Base-by-base conservation (phyloP, 2,329 filamentous ascomycete species). In the Cercospora nicotianae region DNA sequence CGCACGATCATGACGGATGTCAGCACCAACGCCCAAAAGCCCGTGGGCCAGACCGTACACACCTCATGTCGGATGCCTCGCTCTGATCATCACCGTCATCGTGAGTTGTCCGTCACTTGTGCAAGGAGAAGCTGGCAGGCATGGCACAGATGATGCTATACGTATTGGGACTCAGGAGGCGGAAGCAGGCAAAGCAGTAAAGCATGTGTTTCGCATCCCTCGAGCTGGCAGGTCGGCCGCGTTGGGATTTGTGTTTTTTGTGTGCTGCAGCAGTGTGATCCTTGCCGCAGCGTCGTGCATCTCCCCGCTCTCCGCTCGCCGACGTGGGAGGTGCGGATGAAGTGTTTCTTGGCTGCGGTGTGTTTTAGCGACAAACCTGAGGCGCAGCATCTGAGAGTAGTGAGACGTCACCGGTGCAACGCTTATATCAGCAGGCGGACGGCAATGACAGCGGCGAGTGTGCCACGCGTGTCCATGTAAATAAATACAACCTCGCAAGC, bases 291-390 rank as follows among this genome's bases (percentile, higher is more conserved):
- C 51, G 28, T 26, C 36, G 48, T 39, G 30, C 62, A 39, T 39
- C 62, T 64, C 48, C 48, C 62, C 62, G 62, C 48, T 39, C 61
- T 30, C 45, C 45, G 45, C 45, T 51, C 45, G 45, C 45, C 10
- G 45, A 7, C 45, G 45, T 51, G 45, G 45, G 45, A 51, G 45
- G 20, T 13, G 45, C 45, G 45, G 45, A 51, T 23, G 45, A 7
- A 51, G 45, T 51, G 61, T 55, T 10, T 28, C 51, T 36, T 26
- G 33, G 18, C 28, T 57, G 28, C 48, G 36, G n/a, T 28, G 48
- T 28, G 6, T 55, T 13, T 20, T 62, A 13, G 36, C 23, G 39
- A 18, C 20, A 36, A 28, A 20, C 30, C 42, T 63, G 60, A 53
- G 60, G 60, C 60, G 42, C 42, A 63, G 60, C 45, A 48, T 8